Evolutionary conservation across 2,329 filamentous ascomycete species (phyloP).

Genomic region (Phoma sp.): DNA sequence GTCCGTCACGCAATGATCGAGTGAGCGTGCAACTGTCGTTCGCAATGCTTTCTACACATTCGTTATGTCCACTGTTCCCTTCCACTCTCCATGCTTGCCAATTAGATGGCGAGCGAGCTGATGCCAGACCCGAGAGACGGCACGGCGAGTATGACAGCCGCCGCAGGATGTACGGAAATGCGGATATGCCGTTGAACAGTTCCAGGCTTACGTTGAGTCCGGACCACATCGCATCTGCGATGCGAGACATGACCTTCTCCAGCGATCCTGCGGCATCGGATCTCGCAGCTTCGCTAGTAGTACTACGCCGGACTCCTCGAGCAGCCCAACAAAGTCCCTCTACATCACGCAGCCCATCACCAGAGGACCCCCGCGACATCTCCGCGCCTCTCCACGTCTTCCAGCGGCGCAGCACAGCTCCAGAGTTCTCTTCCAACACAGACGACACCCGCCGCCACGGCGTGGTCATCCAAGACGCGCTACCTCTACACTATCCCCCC

Average conservation of each 20-base stretch:
- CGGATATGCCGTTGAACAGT: slow-evolving; percentile 4
- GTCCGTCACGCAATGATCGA: background rate
- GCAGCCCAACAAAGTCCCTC: too few species aligned
- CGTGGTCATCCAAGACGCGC: background rate
- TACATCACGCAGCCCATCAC: background rate
- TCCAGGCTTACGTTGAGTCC: background rate
- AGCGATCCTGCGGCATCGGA: background rate
- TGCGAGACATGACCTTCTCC: background rate
- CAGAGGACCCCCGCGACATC: background rate
- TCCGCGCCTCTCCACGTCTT: background rate
- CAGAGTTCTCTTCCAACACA: background rate
- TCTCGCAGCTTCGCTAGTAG: too few species aligned
- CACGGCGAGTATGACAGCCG: background rate
- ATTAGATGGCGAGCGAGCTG: background rate
- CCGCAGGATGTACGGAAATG: background rate
- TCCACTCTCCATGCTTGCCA: background rate
- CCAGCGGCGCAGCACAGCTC: background rate
- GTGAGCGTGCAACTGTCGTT: background rate
- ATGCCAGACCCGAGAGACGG: background rate
- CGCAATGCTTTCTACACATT: slow-evolving; percentile 4
- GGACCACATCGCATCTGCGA: slow-evolving; percentile 4
- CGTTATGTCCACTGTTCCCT: slow-evolving; percentile 6
- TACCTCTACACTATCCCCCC: background rate
- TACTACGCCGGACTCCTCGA: too few species aligned
- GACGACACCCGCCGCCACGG: slow-evolving; percentile 12